Percentiles rank a stretch among this genome's conserved stretches.
Conservation (phyloP, 257 asterid genomes). For the Leonotis leonurus region DNA sequence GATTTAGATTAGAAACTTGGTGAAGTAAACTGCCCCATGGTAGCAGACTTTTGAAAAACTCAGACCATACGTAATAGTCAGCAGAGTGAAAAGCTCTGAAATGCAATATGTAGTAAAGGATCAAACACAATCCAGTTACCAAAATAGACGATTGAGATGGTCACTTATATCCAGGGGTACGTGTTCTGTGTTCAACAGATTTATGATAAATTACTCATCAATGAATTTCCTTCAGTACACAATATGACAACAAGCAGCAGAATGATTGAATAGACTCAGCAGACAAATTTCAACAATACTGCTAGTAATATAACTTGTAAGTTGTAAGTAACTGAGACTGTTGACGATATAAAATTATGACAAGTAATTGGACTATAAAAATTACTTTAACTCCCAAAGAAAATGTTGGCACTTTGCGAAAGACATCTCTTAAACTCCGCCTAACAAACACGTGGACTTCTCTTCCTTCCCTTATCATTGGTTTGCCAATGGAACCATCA, state of each 20-base stretch:
- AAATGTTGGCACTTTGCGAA: slow-evolving; percentile 90
- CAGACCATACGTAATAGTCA: neutral
- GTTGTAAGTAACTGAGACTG: slow-evolving; percentile 1
- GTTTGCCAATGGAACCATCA: slow-evolving; percentile 68
- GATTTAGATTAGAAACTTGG: slow-evolving; percentile 9
- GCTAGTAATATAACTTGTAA: neutral
- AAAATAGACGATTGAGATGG: neutral
- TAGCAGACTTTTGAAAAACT: neutral
- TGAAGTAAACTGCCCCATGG: neutral
- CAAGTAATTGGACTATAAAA: slow-evolving; percentile 5
- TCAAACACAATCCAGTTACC: neutral
- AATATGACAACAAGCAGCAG: slow-evolving; percentile 2
- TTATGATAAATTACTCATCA: neutral
- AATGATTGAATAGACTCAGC: slow-evolving; percentile 1
- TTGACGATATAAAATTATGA: slow-evolving; percentile 7
- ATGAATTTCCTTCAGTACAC: neutral
- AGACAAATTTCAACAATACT: slow-evolving; percentile 1
- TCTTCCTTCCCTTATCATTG: slow-evolving; percentile 92
- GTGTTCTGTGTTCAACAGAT: neutral
- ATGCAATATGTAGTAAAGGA: neutral
- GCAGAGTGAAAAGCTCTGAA: slow-evolving; percentile 13
- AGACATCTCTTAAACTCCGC: slow-evolving; percentile 95
- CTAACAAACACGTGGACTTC: slow-evolving; percentile 77
- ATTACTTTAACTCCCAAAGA: slow-evolving; percentile 79
- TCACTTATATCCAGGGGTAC: neutral